Evolutionary conservation across 2,329 filamentous ascomycete species (phyloP), one percentile per base, ranked within the genome.

Genomic region (Colletotrichum paranaense): DNA sequence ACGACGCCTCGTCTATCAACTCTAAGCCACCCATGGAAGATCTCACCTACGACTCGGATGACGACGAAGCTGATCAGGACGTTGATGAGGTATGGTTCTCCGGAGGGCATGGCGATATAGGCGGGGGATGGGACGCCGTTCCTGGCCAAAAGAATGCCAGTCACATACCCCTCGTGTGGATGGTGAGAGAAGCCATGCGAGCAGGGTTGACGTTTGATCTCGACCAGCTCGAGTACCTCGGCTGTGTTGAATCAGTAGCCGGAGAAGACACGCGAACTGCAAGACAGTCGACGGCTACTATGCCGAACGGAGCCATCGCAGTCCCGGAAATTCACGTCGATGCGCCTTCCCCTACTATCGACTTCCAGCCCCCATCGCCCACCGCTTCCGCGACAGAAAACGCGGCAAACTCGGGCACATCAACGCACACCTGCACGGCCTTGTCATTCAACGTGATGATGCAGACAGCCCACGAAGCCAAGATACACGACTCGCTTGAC

Each of bases 71-170:
- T 0, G 85, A 87, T 1, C 93, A 95, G 78, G 93, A 96, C 76
- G 92, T 96, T 60, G 89, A 94, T 72, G 94, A 97, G 78, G 89
- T 96, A 1, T 94, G 92, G 92, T 97, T 97, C 77, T 87, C 93
- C 0, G 94, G 94, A 9, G 91, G 92, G 12, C 94, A 97, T 75
- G 94, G 90, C 1, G 94, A 96, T 75, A 91, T 95, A 35, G 94
- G 94, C 1, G 94, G 94, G 11, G 94, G 94, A 0, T 95, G 93
- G 93, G 88, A 89, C 62, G 83, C 88, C 4, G 82, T 89, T 0
- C 80, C 84, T 0, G 84, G 85, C 1, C 87, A 85, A 28, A 93
- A 93, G 78, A 87, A 91, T 8, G 85, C 93, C 28, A 93, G 91
- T 75, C 92, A 94, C 76, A 87, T 92, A 1, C 91, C 92, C 0